phyloP scores from a whole-genome alignment of 1,284 basidiomycete species.

The Austroboletus novae-zelandiae region DNA sequence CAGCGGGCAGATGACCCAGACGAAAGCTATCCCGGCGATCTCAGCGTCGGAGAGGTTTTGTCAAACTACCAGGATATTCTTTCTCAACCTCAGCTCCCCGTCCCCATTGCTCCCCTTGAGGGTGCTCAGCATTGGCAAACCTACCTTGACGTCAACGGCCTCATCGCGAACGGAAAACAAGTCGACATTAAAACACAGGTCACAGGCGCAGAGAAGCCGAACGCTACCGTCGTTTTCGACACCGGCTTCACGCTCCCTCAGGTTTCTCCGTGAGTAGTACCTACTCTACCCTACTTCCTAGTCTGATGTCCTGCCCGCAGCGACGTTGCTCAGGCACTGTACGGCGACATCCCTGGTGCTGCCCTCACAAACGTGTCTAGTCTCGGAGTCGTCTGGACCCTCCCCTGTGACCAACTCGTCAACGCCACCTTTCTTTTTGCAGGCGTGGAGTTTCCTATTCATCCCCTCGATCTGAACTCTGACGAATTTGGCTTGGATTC shows the following conservation, averaged over 20 bases:
- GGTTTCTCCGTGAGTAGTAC: conserved; percentile 46
- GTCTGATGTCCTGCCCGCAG: conserved; percentile 31
- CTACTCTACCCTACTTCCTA: not conserved
- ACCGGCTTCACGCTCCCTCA: conserved; percentile 70
- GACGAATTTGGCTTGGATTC: conserved; percentile 26
- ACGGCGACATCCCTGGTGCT: conserved; percentile 49
- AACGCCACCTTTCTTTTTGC: conserved; percentile 61
- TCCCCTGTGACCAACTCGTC: conserved; percentile 59
- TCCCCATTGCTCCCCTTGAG: conserved; percentile 35
- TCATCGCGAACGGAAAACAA: conserved; percentile 47
- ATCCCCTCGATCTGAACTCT: conserved; percentile 51
- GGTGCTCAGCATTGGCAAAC: conserved; percentile 53
- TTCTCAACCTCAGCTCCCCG: conserved; percentile 42
- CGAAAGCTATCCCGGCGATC: conserved; percentile 43
- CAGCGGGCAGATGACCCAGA: conserved; percentile 44
- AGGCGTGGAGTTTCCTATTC: conserved; percentile 52
- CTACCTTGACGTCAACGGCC: conserved; percentile 46
- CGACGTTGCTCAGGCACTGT: conserved; percentile 53
- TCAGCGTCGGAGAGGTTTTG: conserved; percentile 48
- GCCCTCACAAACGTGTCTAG: conserved; percentile 42
- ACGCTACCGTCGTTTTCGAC: conserved; percentile 60
- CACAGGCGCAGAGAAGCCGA: conserved; percentile 38
- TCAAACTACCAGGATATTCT: conserved; percentile 39
- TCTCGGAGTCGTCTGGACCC: conserved; percentile 50
- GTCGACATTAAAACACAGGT: conserved; percentile 47